These are phyloP conservation scores for Fraxinus quadrangulata DNA, from an alignment of 257 asterid genomes.

Conservation along the genomic window DNA sequence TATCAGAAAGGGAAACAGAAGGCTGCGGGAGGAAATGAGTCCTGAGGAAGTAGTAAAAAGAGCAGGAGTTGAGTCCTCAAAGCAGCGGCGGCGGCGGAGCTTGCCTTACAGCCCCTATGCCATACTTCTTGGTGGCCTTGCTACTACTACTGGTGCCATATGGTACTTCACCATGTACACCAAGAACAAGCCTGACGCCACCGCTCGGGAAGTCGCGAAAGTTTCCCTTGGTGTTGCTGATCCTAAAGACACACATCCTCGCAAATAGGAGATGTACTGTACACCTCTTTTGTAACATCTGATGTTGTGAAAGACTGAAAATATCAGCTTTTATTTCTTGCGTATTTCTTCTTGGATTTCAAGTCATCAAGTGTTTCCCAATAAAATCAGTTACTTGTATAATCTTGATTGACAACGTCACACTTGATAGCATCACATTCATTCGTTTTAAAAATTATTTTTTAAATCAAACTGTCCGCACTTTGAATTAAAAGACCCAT, in stretches of 20 bases:
- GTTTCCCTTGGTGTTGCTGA: constrained; percentile 14
- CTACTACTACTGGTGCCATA: constrained; percentile 34
- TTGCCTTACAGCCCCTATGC: constrained; percentile 47
- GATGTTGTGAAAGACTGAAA: neutral
- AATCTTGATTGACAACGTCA: too few relatives aligned
- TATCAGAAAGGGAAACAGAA: neutral
- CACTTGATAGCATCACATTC: too few relatives aligned
- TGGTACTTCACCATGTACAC: constrained; percentile 40
- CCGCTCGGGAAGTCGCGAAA: constrained; percentile 6
- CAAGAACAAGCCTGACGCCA: constrained; percentile 33
- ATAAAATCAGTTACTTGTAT: too few relatives aligned
- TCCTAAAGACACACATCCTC: constrained; percentile 14
- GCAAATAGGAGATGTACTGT: neutral
- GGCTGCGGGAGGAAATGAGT: constrained; percentile 58
- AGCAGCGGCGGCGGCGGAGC: constrained; percentile 37
- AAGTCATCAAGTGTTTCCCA: too few relatives aligned
- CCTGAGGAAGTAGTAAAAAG: constrained; percentile 61
- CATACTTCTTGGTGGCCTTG: constrained; percentile 46
- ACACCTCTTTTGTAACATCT: neutral
- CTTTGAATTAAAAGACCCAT: too few relatives aligned
- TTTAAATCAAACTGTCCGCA: too few relatives aligned
- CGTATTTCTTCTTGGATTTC: too few relatives aligned
- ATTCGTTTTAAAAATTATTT: too few relatives aligned
- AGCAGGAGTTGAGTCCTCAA: constrained; percentile 31
- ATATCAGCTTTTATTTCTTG: too few relatives aligned